Conservation (phyloP, 2,329 filamentous ascomycete genomes). For the Myriosclerotinia curreyana region DNA sequence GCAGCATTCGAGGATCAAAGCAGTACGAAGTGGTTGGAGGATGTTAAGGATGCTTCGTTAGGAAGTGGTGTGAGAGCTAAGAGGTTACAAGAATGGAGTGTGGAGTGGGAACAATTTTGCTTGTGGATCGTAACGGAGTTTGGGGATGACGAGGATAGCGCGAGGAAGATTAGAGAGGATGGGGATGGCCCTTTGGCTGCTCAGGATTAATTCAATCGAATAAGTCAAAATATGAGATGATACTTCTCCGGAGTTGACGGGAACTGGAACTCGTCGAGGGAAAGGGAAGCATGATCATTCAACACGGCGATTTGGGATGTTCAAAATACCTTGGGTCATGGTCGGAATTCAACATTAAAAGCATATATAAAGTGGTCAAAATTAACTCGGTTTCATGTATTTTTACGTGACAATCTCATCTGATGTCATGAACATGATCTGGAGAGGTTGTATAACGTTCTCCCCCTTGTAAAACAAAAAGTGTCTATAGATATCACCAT, state of each 20-base stretch:
- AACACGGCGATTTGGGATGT: conserved; percentile 10
- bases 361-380: not conserved
- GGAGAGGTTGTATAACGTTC: not conserved
- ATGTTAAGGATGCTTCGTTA: conserved; percentile 69
- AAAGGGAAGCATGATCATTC: not conserved
- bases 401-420: not conserved
- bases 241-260: not conserved
- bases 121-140: conserved; percentile 84
- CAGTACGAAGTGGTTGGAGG: conserved; percentile 66
- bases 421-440: not conserved
- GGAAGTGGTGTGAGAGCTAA: conserved; percentile 69
- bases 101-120: conserved; percentile 86
- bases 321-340: not conserved
- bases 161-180: conserved; percentile 27
- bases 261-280: conserved; percentile 9
- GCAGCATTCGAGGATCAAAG: conserved; percentile 80
- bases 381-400: not conserved
- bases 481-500: not conserved
- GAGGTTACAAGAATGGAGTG: conserved; percentile 72
- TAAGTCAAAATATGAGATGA: not conserved
- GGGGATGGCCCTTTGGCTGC: conserved; percentile 27
- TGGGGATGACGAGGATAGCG: conserved; percentile 43
- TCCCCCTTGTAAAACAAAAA: not conserved
- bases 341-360: conserved; percentile 22
- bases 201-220: conserved; percentile 24